Evolutionary conservation across 768 basidiomycete species (phyloP).

Genomic region (Boletus bicolor): DNA sequence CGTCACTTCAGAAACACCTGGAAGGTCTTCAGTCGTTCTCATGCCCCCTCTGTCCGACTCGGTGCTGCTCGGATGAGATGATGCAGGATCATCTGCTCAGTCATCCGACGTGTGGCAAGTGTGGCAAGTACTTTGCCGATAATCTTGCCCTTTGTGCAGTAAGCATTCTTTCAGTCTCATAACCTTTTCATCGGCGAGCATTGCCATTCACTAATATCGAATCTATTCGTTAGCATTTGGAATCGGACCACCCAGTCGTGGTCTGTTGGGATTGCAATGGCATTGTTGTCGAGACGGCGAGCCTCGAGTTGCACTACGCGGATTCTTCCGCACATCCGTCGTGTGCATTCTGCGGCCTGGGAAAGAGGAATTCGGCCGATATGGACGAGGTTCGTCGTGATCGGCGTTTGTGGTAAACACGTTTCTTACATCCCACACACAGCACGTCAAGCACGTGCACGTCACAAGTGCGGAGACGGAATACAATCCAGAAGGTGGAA

Average conservation of each 20-base stretch:
- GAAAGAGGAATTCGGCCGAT: conserved; percentile 11
- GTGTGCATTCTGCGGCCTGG: conserved; percentile 18
- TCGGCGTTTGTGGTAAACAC: neutral
- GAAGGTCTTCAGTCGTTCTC: conserved; percentile 9
- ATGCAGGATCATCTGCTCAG: conserved; percentile 25
- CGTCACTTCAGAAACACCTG: conserved; percentile 18
- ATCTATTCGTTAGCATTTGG: conserved; percentile 20
- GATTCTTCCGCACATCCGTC: conserved; percentile 22
- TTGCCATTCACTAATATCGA: neutral
- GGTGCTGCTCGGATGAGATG: conserved; percentile 24
- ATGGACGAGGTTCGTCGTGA: conserved; percentile 22
- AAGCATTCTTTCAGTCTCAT: neutral
- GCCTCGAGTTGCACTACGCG: conserved; percentile 22
- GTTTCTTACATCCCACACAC: conserved; percentile 11
- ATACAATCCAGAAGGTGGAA: neutral
- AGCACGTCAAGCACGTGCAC: conserved; percentile 24
- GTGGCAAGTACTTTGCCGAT: conserved; percentile 18
- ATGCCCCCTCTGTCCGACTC: conserved; percentile 20
- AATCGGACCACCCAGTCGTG: conserved; percentile 20
- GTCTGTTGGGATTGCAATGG: conserved; percentile 33
- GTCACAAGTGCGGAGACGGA: conserved; percentile 1
- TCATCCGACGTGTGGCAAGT: conserved; percentile 26
- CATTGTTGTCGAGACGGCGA: conserved; percentile 17
- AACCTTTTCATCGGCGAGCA: neutral
- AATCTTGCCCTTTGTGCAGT: conserved; percentile 20